Conservation (phyloP, 208 protist species). For the Naegleria gruberi region DNA sequence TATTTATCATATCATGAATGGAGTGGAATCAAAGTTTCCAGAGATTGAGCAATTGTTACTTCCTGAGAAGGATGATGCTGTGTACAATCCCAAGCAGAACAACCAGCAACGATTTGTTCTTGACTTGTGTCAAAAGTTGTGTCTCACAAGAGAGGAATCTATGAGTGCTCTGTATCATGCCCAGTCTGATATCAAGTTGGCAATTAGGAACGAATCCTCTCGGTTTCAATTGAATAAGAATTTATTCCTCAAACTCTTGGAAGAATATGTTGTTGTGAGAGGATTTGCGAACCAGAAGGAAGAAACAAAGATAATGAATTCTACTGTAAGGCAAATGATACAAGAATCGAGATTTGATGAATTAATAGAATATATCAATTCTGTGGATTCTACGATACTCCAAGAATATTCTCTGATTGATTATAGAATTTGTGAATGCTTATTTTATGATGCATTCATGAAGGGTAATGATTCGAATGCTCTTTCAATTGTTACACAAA, state of each 20-base stretch:
- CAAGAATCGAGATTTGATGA: not conserved
- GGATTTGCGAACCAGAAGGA: not conserved
- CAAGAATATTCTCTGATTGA: not conserved
- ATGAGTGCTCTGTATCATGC: not conserved
- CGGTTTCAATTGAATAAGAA: not conserved
- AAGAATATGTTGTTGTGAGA: not conserved
- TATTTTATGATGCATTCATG: not conserved
- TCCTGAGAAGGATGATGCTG: not conserved
- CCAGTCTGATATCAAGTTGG: not conserved
- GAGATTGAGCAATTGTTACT: not conserved
- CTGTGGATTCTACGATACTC: not conserved
- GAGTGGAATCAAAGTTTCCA: not conserved
- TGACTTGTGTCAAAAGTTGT: not conserved
- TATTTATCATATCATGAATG: not conserved
- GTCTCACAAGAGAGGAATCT: not conserved
- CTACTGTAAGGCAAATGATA: not conserved
- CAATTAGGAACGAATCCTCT: not conserved
- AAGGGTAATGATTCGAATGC: not conserved
- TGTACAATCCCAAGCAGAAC: not conserved
- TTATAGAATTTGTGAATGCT: not conserved
- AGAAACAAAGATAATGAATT: not conserved
- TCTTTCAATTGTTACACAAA: not conserved
- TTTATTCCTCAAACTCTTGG: not conserved
- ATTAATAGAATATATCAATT: not conserved
- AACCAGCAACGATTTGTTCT: not conserved